phyloP scores from a whole-genome alignment of 2,329 filamentous ascomycete species.

The Talaromyces sp. region DNA sequence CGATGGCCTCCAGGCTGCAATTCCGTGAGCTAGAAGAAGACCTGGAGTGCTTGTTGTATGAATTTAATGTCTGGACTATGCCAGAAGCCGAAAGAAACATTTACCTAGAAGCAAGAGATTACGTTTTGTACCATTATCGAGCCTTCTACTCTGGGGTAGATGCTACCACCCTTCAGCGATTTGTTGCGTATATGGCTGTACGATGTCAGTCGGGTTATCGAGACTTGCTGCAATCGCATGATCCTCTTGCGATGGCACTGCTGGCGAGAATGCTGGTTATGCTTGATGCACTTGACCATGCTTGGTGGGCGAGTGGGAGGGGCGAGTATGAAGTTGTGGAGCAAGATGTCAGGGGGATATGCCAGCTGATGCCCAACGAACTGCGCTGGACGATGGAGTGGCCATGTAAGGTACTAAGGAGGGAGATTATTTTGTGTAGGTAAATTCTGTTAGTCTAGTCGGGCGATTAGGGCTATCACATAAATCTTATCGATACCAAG shows the following conservation, averaged over 20 bases:
- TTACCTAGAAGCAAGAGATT: neutral
- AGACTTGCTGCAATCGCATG: neutral
- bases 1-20: neutral
- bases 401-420: neutral
- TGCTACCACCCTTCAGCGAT: neutral
- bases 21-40: neutral
- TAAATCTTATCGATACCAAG: neutral
- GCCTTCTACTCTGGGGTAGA: neutral
- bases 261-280: neutral
- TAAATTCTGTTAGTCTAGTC: neutral
- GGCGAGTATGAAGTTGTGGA: slow-evolving; percentile 10
- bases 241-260: neutral
- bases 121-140: neutral
- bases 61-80: neutral
- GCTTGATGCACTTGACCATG: neutral
- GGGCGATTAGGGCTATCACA: neutral
- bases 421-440: neutral
- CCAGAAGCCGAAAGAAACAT: neutral
- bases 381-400: neutral
- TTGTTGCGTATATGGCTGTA: neutral
- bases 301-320: slow-evolving; percentile 5
- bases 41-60: neutral
- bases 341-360: slow-evolving; percentile 5
- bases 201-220: neutral
- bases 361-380: neutral